Evolutionary conservation across 1,284 basidiomycete genomes (phyloP).

Genomic region (Albatrellus sp.): DNA sequence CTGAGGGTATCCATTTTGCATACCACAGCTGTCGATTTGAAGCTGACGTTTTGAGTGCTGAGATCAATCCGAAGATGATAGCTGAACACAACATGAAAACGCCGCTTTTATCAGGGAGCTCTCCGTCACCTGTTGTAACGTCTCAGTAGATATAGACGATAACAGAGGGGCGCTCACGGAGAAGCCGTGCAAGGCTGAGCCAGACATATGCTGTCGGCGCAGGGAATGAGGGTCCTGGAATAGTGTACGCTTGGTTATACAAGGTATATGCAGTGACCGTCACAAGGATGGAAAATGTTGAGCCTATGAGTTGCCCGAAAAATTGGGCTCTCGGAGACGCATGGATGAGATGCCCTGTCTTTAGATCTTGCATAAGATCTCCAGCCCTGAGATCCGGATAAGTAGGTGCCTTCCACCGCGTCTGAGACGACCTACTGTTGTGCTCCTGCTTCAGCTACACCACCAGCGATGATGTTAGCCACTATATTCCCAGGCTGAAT

Average conservation of each 20-base stretch:
- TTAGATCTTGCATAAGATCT: slow-evolving; percentile 97
- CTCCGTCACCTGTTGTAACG: slow-evolving; percentile 50
- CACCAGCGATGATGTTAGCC: slow-evolving; percentile 93
- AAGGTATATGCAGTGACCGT: slow-evolving; percentile 81
- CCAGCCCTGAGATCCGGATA: slow-evolving; percentile 54
- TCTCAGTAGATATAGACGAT: slow-evolving; percentile 4
- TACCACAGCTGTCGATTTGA: slow-evolving; percentile 29
- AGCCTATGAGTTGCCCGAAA: slow-evolving; percentile 82
- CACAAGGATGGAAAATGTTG: slow-evolving; percentile 77
- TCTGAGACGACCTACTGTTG: slow-evolving; percentile 56
- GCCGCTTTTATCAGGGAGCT: slow-evolving; percentile 69
- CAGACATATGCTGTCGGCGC: slow-evolving; percentile 90
- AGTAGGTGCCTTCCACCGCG: neutral
- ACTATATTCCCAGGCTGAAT: slow-evolving; percentile 91
- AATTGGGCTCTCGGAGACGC: slow-evolving; percentile 85
- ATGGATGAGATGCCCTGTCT: slow-evolving; percentile 84
- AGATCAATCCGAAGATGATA: slow-evolving; percentile 52
- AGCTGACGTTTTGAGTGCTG: slow-evolving; percentile 57
- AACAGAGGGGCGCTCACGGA: slow-evolving; percentile 42
- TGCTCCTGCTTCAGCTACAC: slow-evolving; percentile 92
- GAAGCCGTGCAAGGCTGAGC: slow-evolving; percentile 83
- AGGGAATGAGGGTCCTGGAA: slow-evolving; percentile 84
- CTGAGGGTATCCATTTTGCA: slow-evolving; percentile 76
- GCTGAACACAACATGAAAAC: slow-evolving; percentile 77
- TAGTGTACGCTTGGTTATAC: slow-evolving; percentile 79